Evolutionary conservation across 371 early-diverging fungal species (phyloP).

Genomic region (Actinomortierella wolfii): DNA sequence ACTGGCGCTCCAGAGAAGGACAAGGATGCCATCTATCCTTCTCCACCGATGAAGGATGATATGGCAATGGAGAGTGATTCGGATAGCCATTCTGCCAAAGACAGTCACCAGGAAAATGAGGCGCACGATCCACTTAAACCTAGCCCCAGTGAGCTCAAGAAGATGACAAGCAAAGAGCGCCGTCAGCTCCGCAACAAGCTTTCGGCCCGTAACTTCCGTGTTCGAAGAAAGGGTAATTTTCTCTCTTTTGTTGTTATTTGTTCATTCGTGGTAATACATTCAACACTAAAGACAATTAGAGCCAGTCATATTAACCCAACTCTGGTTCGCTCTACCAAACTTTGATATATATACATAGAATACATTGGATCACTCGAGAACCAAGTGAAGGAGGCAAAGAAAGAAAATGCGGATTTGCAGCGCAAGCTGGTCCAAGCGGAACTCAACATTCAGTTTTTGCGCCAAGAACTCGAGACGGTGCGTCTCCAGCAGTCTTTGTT

Average conservation of each 20-base stretch:
- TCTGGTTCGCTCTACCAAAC: not conserved
- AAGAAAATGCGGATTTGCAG: conserved; percentile 28
- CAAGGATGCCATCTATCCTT: conserved; percentile 15
- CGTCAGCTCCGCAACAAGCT: conserved; percentile 88
- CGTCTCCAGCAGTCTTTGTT: conserved; percentile 30
- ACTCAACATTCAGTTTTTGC: conserved; percentile 40
- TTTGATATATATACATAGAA: conserved; percentile 14
- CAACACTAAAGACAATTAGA: too few species aligned
- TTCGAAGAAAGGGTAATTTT: conserved; percentile 79
- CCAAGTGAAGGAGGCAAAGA: conserved; percentile 34
- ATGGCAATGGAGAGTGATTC: conserved; percentile 25
- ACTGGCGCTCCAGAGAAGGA: not conserved
- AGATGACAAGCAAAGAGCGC: conserved; percentile 79
- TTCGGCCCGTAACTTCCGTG: conserved; percentile 87
- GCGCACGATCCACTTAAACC: conserved; percentile 9
- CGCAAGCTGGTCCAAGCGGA: conserved; percentile 30
- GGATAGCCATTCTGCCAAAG: conserved; percentile 1
- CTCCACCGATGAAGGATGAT: conserved; percentile 28
- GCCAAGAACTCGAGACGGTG: conserved; percentile 32
- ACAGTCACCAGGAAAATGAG: not conserved
- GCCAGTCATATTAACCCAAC: too few species aligned
- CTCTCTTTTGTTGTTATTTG: too few species aligned
- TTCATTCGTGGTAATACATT: not conserved
- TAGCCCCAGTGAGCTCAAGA: conserved; percentile 47
- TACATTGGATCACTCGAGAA: conserved; percentile 36